Conservation (phyloP, 164 flowering plant species). For the Piper betle region DNA sequence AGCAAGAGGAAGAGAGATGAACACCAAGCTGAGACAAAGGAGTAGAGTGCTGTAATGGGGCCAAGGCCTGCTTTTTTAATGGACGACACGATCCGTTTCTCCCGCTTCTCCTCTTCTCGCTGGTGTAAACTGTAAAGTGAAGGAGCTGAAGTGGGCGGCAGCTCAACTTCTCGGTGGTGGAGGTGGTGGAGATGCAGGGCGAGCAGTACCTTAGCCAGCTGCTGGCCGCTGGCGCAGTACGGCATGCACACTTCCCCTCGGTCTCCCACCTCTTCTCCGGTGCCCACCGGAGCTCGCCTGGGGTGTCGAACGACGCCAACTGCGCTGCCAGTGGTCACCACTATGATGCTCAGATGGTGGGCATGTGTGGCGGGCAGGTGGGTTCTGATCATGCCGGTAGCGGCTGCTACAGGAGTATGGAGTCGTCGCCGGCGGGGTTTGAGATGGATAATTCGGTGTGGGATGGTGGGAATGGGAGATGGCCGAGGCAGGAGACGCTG, state of each 20-base stretch:
- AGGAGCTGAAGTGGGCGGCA: neutral
- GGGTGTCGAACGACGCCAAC: slow-evolving; percentile 1
- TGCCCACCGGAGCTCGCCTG: slow-evolving; percentile 17
- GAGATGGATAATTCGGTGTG: slow-evolving; percentile 22
- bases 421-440: slow-evolving; percentile 24
- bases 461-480: slow-evolving; percentile 53
- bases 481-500: slow-evolving; percentile 96
- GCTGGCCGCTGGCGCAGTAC: slow-evolving; percentile 26
- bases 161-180: slow-evolving; percentile 8
- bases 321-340: slow-evolving; percentile 8
- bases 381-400: slow-evolving; percentile 5
- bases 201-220: slow-evolving; percentile 48
- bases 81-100: slow-evolving; percentile 87
- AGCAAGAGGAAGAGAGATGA: neutral
- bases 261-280: slow-evolving; percentile 20
- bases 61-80: slow-evolving; percentile 21
- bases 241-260: slow-evolving; percentile 19
- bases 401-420: slow-evolving; percentile 8
- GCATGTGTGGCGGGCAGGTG: slow-evolving; percentile 16
- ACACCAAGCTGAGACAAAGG: neutral
- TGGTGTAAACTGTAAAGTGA: neutral
- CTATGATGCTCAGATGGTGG: slow-evolving; percentile 25
- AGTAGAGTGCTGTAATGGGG: neutral
- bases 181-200: slow-evolving; percentile 50
- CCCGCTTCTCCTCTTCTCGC: slow-evolving; percentile 26